Evolutionary conservation across 257 asterid genomes (phyloP), one percentile per base, ranked within the genome.

Genomic region (Solanum habrochaites): DNA sequence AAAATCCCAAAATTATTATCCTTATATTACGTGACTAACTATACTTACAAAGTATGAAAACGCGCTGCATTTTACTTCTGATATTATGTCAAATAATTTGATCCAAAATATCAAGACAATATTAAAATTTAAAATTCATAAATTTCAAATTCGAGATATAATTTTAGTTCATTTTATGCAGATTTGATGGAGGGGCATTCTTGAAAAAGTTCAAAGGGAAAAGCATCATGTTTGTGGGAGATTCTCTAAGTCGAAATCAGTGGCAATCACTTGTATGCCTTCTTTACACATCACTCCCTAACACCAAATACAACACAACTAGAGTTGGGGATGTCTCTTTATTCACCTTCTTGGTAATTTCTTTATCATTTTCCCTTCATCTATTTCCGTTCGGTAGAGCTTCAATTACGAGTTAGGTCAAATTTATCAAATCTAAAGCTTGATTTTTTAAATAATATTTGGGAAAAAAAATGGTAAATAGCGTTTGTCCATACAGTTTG

Each of bases 181-280:
- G 92, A 31, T 91, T 91, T 56, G 84, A 91, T 85, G 93, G 93
- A 29, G 86, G 14, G 1, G 64, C 81, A 32, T 87, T 91, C 45
- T 73, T 91, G 88, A 71, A 88, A 58, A 88, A 87, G 60, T 88
- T 88, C 3, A 80, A 82, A 86, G 92, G 92, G 27, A 91, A 91
- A 84, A 88, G 87, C 49, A 86, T 91, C 0, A 90, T 91, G 89
- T 91, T 91, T 37, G 89, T 89, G 3, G 93, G 93, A 14, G 93
- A 91, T 83, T 91, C 93, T 85, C 47, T 91, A 7, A 91, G 92
- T 15, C 80, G 93, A 87, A 90, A 91, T 18, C 93, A 91, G 15
- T 88, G 91, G 88, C 87, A 90, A 86, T 91, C 93, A 31, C 82
- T 90, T 23, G 84, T 86, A 2, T 91, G 93, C 40, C 74, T 91